These are phyloP conservation scores for Tolypocladium capitatum DNA, from an alignment of 2,329 filamentous ascomycete species.

Conservation along the genomic window DNA sequence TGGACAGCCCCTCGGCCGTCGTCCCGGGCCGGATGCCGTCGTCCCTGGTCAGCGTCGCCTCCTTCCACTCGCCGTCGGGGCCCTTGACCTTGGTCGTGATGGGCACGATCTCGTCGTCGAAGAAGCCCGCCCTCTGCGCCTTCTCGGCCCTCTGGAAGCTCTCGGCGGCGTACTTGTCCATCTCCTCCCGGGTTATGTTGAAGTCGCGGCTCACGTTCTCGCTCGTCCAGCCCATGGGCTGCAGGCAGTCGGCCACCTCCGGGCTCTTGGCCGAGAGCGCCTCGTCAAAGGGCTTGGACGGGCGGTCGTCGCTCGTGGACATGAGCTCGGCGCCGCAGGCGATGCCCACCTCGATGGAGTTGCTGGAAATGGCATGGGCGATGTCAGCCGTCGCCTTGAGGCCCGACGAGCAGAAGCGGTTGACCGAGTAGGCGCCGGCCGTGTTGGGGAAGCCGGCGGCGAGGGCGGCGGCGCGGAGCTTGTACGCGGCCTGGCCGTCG, in stretches of 20 bases:
- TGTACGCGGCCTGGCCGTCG: slow-evolving; percentile 79
- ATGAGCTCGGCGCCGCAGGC: slow-evolving; percentile 85
- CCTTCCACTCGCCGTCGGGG: slow-evolving; percentile 64
- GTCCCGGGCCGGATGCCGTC: slow-evolving; percentile 88
- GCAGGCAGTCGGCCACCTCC: slow-evolving; percentile 73
- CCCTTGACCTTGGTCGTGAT: slow-evolving; percentile 74
- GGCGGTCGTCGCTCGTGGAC: slow-evolving; percentile 57
- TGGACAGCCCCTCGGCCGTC: slow-evolving; percentile 65
- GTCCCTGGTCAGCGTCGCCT: slow-evolving; percentile 69
- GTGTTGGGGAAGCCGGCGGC: slow-evolving; percentile 93
- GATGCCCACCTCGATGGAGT: slow-evolving; percentile 76
- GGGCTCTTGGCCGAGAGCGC: slow-evolving; percentile 58
- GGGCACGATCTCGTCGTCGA: slow-evolving; percentile 87
- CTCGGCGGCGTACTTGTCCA: slow-evolving; percentile 79
- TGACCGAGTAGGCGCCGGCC: slow-evolving; percentile 64
- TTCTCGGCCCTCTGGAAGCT: slow-evolving; percentile 77
- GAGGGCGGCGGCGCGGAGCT: slow-evolving; percentile 74
- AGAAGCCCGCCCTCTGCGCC: slow-evolving; percentile 83
- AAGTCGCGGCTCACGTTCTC: slow-evolving; percentile 95
- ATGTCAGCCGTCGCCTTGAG: slow-evolving; percentile 94
- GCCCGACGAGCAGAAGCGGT: slow-evolving; percentile 95
- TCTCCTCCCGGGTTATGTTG: slow-evolving; percentile 61
- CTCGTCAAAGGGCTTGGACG: slow-evolving; percentile 63
- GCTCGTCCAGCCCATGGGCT: slow-evolving; percentile 95
- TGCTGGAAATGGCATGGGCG: slow-evolving; percentile 68